Evolutionary conservation across 2,329 filamentous ascomycete species (phyloP), one percentile per base, ranked within the genome.

Genomic region (Trichoderma oligosporum): DNA sequence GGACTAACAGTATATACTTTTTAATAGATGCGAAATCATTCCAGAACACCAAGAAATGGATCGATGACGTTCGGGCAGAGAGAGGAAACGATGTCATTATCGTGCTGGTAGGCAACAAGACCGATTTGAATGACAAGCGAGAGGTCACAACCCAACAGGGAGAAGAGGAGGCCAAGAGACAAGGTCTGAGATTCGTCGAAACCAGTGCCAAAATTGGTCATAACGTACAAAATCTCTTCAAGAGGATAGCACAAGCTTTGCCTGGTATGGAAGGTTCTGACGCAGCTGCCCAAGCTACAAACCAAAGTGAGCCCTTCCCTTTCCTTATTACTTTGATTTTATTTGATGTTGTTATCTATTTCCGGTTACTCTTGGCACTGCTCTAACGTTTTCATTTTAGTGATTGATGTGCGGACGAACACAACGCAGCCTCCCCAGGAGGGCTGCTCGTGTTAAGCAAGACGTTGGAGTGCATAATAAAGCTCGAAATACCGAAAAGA

Each of bases 41-140:
- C 79, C 89, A 97, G 72, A 97, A 99, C 76, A 99, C 94, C 55
- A 86, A 92, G 70, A 99, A 99, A 82, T 99, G 95, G 94, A 96
- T 99, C 64, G 94, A 99, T 71, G 94, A 99, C 71, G 94, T 99
- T 58, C 85, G 94, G 61, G 93, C 92, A 51, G 94, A 99, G 79
- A 85, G 94, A 69, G 94, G 94, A 51, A 96, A 96, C 78, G 94
- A 99, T 75, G 95, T 99, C 60, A 99, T 99, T 68, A 97, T 99
- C 68, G 94, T 99, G 45, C 78, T 99, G 45, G 95, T 99, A 36
- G 94, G 94, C 64, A 99, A 99, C 81, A 99, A 99, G 85, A 99
- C 94, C 42, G 94, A 99, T 81, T 76, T 99, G 73, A 96, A 94
- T 74, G 94, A 99, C 74, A 97, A 97, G 82, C 85, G 94, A 56